Evolutionary conservation across 164 flowering plant genomes (phyloP).

Genomic region (Vitis riparia): DNA sequence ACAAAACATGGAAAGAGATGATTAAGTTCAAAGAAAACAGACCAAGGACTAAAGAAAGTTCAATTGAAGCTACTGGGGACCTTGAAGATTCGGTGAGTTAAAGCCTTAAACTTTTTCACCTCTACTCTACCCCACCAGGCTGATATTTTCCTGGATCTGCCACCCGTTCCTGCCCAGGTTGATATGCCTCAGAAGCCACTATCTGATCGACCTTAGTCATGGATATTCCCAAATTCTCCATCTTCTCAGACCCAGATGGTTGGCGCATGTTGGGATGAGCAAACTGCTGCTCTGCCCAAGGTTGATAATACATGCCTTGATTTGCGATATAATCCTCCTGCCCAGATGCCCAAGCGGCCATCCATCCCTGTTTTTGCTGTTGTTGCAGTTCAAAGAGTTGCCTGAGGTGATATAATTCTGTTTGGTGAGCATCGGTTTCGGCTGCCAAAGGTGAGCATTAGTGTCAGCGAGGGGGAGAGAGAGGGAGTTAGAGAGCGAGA

Average conservation of each 20-base stretch:
- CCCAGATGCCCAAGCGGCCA: not conserved
- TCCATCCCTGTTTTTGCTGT: not conserved
- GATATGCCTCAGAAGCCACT: not conserved
- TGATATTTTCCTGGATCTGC: not conserved
- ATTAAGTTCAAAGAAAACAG: too few species aligned
- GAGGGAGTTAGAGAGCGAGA: too few species aligned
- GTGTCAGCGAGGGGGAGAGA: not conserved
- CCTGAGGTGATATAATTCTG: conserved; percentile 20
- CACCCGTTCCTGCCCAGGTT: not conserved
- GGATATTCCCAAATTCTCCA: too few species aligned
- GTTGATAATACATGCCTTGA: not conserved
- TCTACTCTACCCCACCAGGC: not conserved
- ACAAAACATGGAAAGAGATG: too few species aligned
- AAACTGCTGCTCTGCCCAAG: not conserved
- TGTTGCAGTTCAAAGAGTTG: conserved; percentile 4
- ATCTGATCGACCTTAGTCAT: too few species aligned
- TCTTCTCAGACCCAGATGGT: too few species aligned
- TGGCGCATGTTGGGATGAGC: not conserved
- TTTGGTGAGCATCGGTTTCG: conserved; percentile 12
- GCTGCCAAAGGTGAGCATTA: conserved; percentile 11
- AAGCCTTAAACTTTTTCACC: not conserved
- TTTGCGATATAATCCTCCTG: not conserved
- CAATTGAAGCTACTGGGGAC: too few species aligned
- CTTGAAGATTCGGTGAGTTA: too few species aligned
- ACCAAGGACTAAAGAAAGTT: too few species aligned